A percentile compares a stretch with the other conserved stretches of the same genome.
Conservation (phyloP, 805 yeast genomes). For the Cyberlindnera samutprakarnensis region DNA sequence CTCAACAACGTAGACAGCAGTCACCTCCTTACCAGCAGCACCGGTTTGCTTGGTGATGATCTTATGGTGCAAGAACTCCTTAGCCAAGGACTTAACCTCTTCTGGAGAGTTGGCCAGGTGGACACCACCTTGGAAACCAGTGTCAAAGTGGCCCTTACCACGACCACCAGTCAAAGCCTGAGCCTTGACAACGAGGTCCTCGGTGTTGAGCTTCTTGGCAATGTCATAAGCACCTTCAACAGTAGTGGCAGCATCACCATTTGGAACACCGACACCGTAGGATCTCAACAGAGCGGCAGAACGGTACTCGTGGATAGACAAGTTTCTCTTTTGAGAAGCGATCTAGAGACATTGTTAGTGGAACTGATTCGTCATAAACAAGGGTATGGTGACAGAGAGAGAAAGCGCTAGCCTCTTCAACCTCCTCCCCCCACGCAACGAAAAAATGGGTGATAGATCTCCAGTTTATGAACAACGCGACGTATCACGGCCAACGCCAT, state of each 20-base stretch:
- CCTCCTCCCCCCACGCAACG: too few species aligned
- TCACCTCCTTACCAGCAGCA: constrained; percentile 92
- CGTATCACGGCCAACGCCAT: too few species aligned
- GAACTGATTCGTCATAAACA: background rate
- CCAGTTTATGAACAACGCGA: too few species aligned
- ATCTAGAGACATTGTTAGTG: constrained; percentile 7
- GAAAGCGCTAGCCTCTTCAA: too few species aligned
- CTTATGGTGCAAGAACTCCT: constrained; percentile 86
- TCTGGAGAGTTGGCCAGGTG: constrained; percentile 78
- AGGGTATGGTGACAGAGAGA: too few species aligned
- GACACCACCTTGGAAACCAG: constrained; percentile 95
- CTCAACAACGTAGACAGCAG: constrained; percentile 93
- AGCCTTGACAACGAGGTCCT: constrained; percentile 91
- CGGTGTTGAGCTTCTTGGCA: constrained; percentile 68
- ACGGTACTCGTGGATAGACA: constrained; percentile 93
- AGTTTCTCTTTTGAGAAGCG: constrained; percentile 44
- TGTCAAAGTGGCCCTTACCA: constrained; percentile 97
- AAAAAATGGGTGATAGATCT: too few species aligned
- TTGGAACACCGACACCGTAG: constrained; percentile 88
- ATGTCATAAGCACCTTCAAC: constrained; percentile 80
- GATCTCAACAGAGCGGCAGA: constrained; percentile 76
- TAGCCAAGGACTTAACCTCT: constrained; percentile 81
- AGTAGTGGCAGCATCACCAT: constrained; percentile 85
- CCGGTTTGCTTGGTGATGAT: constrained; percentile 98
- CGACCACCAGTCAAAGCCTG: constrained; percentile 99